A percentile compares a stretch with the other conserved stretches of the same genome.
These are phyloP conservation scores for Pseudogymnoascus verrucosus DNA, from an alignment of 2,329 filamentous ascomycete species.

Conservation along the genomic window DNA sequence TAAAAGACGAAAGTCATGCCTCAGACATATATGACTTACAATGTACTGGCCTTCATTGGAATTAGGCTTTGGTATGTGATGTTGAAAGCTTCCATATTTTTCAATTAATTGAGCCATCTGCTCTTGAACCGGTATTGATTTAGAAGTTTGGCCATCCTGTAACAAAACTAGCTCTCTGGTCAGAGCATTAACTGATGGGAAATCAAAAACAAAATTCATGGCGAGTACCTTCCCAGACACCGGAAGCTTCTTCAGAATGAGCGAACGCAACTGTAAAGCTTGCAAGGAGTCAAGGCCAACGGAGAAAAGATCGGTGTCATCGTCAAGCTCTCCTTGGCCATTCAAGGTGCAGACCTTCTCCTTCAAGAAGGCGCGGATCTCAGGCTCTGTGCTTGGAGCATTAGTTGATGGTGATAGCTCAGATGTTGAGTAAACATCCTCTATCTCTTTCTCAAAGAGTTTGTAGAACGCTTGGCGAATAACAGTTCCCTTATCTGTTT, in stretches of 20 bases:
- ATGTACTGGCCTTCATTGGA: conserved; percentile 15
- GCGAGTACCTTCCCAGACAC: conserved; percentile 37
- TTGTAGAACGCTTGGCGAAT: conserved; percentile 43
- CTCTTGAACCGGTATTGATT: conserved; percentile 16
- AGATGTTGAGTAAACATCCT: conserved; percentile 29
- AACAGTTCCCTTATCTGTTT: conserved; percentile 42
- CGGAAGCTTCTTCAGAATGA: conserved; percentile 44
- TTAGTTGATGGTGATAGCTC: conserved; percentile 16
- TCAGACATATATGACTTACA: conserved; percentile 3
- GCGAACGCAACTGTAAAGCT: conserved; percentile 46
- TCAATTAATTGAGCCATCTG: conserved; percentile 39
- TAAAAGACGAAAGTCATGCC: conserved; percentile 3
- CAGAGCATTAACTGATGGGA: conserved; percentile 40
- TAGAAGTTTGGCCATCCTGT: not conserved
- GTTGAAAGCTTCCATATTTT: conserved; percentile 34
- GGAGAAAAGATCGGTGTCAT: conserved; percentile 49
- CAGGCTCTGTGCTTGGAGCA: conserved; percentile 8
- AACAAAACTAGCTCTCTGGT: conserved; percentile 37
- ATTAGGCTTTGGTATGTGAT: conserved; percentile 16
- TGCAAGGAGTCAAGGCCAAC: conserved; percentile 51
- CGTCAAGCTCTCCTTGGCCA: conserved; percentile 12
- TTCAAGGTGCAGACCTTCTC: conserved; percentile 16
- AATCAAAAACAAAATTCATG: conserved; percentile 53
- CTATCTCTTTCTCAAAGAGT: conserved; percentile 37
- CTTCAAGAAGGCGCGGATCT: conserved; percentile 18